Evolutionary conservation across 768 basidiomycete species (phyloP).

Genomic region (Hygrophorus russula): DNA sequence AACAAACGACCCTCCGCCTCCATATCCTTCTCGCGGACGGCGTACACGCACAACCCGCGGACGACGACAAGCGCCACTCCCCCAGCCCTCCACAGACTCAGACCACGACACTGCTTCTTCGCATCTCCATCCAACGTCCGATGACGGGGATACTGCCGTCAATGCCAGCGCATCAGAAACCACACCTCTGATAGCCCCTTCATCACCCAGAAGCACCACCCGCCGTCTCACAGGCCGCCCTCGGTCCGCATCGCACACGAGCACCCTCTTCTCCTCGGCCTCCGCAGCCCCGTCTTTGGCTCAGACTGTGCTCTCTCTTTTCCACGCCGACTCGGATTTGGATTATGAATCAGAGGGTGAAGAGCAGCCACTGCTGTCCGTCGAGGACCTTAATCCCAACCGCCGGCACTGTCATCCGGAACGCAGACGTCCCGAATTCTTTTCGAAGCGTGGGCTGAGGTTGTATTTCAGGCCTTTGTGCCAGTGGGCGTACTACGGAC

Average conservation of each 20-base stretch:
- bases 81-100: slow-evolving; percentile 21
- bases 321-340: slow-evolving; percentile 28
- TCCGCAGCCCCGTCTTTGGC: slow-evolving; percentile 55
- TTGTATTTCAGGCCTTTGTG: slow-evolving; percentile 57
- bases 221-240: slow-evolving; percentile 20
- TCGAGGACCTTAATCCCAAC: slow-evolving; percentile 5
- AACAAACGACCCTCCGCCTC: slow-evolving; percentile 52
- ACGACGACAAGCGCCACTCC: slow-evolving; percentile 18
- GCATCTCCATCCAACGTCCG: slow-evolving; percentile 15
- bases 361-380: slow-evolving; percentile 7
- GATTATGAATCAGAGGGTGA: slow-evolving; percentile 20
- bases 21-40: slow-evolving; percentile 46
- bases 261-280: slow-evolving; percentile 30
- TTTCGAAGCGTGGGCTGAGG: slow-evolving; percentile 29
- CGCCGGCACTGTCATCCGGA: slow-evolving; percentile 4
- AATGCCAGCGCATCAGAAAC: slow-evolving; percentile 26
- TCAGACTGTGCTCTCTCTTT: slow-evolving; percentile 62
- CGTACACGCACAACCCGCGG: slow-evolving; percentile 23
- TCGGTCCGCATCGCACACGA: slow-evolving; percentile 49
- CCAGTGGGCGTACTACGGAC: slow-evolving; percentile 45
- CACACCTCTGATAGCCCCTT: slow-evolving; percentile 33
- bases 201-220: slow-evolving; percentile 15
- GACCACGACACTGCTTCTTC: slow-evolving; percentile 21
- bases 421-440: slow-evolving; percentile 12
- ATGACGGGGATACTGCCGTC: slow-evolving; percentile 16